A percentile compares a stretch with the other conserved stretches of the same genome.
Evolutionary conservation across 345 rosid genomes (phyloP).

Genomic region (Capsella bursapastoris): DNA sequence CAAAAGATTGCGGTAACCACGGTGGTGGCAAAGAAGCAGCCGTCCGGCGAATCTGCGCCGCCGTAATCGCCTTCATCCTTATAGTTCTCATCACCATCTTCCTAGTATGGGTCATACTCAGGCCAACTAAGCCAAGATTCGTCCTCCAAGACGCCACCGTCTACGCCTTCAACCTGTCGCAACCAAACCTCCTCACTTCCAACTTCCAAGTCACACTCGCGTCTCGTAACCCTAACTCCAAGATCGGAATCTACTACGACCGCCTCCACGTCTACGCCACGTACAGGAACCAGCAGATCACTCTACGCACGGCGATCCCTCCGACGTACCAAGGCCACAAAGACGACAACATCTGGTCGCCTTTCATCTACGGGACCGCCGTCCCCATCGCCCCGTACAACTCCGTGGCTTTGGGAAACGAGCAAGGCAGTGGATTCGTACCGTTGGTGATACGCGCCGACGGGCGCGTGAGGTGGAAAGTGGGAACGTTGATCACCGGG

Average conservation of each 20-base stretch:
- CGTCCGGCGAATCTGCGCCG: conserved; percentile 34
- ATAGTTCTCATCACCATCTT: conserved; percentile 63
- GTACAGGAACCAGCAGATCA: conserved; percentile 81
- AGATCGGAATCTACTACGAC: conserved; percentile 90
- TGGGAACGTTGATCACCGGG: conserved; percentile 64
- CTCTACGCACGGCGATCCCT: conserved; percentile 61
- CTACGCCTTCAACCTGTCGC: conserved; percentile 76
- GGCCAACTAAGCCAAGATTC: conserved; percentile 78
- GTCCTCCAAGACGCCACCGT: conserved; percentile 94
- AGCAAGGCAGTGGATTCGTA: conserved; percentile 59
- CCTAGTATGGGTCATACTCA: conserved; percentile 80
- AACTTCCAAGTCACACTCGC: conserved; percentile 80
- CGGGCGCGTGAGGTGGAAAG: conserved; percentile 89
- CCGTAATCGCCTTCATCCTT: conserved; percentile 58
- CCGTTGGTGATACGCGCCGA: conserved; percentile 63
- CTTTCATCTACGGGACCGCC: conserved; percentile 60
- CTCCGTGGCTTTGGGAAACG: conserved; percentile 53
- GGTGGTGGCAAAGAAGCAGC: conserved; percentile 44
- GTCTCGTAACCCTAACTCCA: conserved; percentile 77
- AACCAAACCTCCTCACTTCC: conserved; percentile 73
- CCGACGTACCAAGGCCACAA: conserved; percentile 65
- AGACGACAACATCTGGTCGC: conserved; percentile 81
- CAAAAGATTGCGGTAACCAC: conserved; percentile 50
- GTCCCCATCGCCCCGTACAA: conserved; percentile 88
- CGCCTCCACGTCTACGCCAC: conserved; percentile 71